Conservation (phyloP, 2,329 filamentous ascomycete species). For the Hyphodiscus sp. region DNA sequence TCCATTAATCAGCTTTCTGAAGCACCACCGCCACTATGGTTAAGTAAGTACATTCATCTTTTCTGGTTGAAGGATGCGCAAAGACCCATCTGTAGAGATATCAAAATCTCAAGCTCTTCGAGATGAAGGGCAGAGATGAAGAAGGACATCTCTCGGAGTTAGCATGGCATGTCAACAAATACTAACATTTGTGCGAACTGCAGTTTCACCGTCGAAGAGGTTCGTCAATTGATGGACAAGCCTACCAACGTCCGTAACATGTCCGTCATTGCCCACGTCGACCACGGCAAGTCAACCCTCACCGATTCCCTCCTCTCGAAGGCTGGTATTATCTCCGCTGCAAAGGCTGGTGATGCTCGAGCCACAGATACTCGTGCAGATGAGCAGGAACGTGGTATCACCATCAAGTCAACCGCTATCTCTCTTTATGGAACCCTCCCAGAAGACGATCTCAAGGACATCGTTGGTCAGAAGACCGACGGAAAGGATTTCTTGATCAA, state of each 20-base stretch:
- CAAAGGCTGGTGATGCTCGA: slow-evolving; percentile 92
- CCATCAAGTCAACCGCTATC: slow-evolving; percentile 99
- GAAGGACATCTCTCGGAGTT: slow-evolving; percentile 13
- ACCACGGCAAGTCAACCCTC: slow-evolving; percentile 99
- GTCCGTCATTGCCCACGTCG: slow-evolving; percentile 99
- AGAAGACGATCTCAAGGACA: slow-evolving; percentile 84
- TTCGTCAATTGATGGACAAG: slow-evolving; percentile 73
- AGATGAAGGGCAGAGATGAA: slow-evolving; percentile 2
- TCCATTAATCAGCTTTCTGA: slow-evolving; percentile 31
- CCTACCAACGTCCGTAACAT: slow-evolving; percentile 82
- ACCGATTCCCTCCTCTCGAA: slow-evolving; percentile 99
- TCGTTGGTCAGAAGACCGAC: slow-evolving; percentile 77
- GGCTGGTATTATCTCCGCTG: slow-evolving; percentile 98
- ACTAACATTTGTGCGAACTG: slow-evolving; percentile 43
- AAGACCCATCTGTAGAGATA: slow-evolving; percentile 1
- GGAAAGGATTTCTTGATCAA: slow-evolving; percentile 99
- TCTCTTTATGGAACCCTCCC: slow-evolving; percentile 86
- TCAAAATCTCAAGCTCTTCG: not conserved
- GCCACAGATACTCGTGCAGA: slow-evolving; percentile 96
- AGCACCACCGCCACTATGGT: slow-evolving; percentile 94
- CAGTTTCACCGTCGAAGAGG: slow-evolving; percentile 98
- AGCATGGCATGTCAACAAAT: slow-evolving; percentile 10
- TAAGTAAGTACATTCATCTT: slow-evolving; percentile 68
- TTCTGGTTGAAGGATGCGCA: not conserved
- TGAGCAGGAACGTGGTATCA: slow-evolving; percentile 99